Conservation (phyloP, 371 early-diverging fungal genomes). For the Dichotomocladium elegans region DNA sequence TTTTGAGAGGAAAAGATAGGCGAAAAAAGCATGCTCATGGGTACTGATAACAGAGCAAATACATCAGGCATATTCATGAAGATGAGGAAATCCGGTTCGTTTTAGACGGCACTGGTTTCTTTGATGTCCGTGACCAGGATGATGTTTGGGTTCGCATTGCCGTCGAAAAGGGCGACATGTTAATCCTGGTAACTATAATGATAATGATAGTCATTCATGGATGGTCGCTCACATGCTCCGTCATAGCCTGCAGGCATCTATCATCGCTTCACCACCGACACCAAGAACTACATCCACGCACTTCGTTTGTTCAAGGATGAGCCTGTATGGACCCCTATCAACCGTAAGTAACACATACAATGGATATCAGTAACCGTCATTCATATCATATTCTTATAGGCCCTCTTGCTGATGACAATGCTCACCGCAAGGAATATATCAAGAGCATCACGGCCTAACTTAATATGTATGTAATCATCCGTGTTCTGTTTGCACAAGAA, state of each 20-base stretch:
- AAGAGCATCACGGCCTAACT: constrained; percentile 24
- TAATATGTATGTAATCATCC: neutral
- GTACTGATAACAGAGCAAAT: neutral
- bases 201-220: neutral
- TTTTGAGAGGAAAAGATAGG: too few relatives aligned
- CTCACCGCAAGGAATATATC: constrained; percentile 31
- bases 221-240: neutral
- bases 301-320: constrained; percentile 94
- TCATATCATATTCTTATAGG: constrained; percentile 20
- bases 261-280: constrained; percentile 92
- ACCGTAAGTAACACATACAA: constrained; percentile 53
- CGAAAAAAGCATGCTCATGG: neutral
- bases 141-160: constrained; percentile 92
- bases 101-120: constrained; percentile 87
- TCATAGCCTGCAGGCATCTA: constrained; percentile 90
- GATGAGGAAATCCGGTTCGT: constrained; percentile 96
- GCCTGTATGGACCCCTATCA: constrained; percentile 92
- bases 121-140: constrained; percentile 74
- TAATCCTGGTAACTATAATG: constrained; percentile 67
- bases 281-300: constrained; percentile 81
- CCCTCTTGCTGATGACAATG: constrained; percentile 36
- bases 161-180: constrained; percentile 75
- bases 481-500: too few relatives aligned
- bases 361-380: neutral
- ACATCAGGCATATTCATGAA: constrained; percentile 82